Base-by-base conservation (phyloP, 768 basidiomycete genomes). In the Floccularia luteovirens region DNA sequence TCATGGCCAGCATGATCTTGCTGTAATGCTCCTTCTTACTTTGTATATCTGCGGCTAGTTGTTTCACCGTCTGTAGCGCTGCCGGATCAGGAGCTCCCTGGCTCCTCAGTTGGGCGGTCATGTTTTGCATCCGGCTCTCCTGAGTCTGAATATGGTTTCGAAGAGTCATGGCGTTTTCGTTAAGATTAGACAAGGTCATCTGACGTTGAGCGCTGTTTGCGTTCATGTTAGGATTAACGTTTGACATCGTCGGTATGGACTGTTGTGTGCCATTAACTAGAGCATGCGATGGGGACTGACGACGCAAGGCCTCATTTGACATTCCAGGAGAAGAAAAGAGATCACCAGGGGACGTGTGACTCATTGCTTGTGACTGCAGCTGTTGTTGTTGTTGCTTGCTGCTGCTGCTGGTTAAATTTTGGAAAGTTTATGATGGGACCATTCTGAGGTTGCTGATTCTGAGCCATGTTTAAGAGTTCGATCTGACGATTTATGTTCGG, bases 271-370 rank as follows among this genome's bases (percentile, higher is more conserved):
- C 42, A 41, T 50, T 50, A 31, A 51, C 55, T 13, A 58, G 49
- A 49, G 59, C 48, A 56, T 68, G 64, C n/a, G 66, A 62, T 43
- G 60, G 13, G 72, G 78, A 21, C 4, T 70, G 63, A 7, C 69
- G 74, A 24, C 71, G 68, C 50, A 77, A 62, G 20, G 61, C 65
- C 20, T 73, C 70, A 46, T 60, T 56, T 21, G 56, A 39, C 57
- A 74, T 63, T 19, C 60, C 62, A n/a, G 72, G 59, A 5, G 73
- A 56, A 16, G 67, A 49, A 52, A 78, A 77, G 48, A 74, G 65
- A 41, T 77, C 76, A 16, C 58, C 46, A 6, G 62, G 49, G 16
- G 62, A 47, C 0, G 58, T 38, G 43, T 67, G 72, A 42, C 61
- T 67, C 45, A 67, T 56, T 24, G 57, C 53, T 24, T 51, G 50